A percentile compares a stretch with the other conserved stretches of the same genome.
These are phyloP conservation scores for Geum urbanum DNA, from an alignment of 306 rosid species.

Conservation along the genomic window DNA sequence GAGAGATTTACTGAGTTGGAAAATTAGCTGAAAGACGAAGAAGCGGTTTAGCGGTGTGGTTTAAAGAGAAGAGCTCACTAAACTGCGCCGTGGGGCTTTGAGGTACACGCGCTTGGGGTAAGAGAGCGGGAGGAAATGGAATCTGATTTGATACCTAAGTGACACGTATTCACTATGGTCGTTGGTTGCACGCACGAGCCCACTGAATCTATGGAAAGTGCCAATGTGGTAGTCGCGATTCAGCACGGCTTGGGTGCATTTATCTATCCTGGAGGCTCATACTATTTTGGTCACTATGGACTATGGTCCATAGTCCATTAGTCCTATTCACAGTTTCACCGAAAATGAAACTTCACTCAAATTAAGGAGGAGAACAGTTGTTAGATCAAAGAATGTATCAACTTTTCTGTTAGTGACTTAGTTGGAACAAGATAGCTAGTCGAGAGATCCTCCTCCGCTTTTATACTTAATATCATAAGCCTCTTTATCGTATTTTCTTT, in stretches of 20 bases:
- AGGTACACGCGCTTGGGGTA: not conserved
- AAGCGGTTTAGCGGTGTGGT: not conserved
- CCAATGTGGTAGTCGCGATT: not conserved
- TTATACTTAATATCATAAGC: too few species aligned
- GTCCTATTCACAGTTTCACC: too few species aligned
- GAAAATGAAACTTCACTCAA: too few species aligned
- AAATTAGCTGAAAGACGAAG: not conserved
- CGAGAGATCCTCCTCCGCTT: too few species aligned
- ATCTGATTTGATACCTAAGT: not conserved
- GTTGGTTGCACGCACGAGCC: not conserved
- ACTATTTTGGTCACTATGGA: too few species aligned
- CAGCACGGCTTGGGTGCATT: not conserved
- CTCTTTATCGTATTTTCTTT: too few species aligned
- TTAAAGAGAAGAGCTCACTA: not conserved
- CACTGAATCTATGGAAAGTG: slow-evolving; percentile 10
- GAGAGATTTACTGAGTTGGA: not conserved
- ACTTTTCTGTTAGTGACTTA: too few species aligned
- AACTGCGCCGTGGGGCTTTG: not conserved
- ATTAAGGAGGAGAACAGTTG: too few species aligned
- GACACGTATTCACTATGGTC: slow-evolving; percentile 20
- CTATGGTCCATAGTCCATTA: too few species aligned
- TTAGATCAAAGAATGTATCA: too few species aligned
- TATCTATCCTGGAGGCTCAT: not conserved
- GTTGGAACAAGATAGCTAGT: too few species aligned
- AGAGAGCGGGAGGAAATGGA: not conserved